Conservation (phyloP, 345 rosid genomes). For the Angophora floribunda region DNA sequence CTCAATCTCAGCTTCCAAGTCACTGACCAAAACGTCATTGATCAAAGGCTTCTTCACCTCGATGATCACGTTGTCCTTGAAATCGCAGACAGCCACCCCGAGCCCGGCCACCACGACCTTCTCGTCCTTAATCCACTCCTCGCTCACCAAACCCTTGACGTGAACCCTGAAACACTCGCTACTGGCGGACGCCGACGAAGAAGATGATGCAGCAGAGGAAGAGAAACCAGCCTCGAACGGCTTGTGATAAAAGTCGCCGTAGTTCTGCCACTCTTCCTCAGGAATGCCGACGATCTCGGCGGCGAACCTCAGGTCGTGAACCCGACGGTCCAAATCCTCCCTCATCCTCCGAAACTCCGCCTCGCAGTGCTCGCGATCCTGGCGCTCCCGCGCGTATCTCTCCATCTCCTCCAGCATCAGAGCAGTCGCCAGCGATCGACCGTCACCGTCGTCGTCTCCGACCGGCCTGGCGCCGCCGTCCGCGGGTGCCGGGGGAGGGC, state of each 20-base stretch:
- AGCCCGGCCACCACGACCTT: constrained; percentile 9
- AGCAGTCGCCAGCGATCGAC: constrained; percentile 2
- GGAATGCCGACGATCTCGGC: constrained; percentile 12
- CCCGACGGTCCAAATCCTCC: constrained; percentile 20
- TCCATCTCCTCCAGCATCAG: constrained; percentile 34
- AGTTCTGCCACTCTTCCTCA: constrained; percentile 7
- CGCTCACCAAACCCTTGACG: constrained; percentile 20
- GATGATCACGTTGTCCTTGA: constrained; percentile 10
- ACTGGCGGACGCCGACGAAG: neutral
- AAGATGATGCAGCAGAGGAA: neutral
- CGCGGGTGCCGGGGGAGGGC: neutral
- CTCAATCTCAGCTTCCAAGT: constrained; percentile 24
- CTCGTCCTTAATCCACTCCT: constrained; percentile 11
- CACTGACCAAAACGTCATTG: constrained; percentile 12
- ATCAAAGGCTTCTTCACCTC: constrained; percentile 18
- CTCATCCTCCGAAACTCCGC: constrained; percentile 6
- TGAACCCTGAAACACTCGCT: constrained; percentile 5
- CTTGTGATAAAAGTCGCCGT: constrained; percentile 19
- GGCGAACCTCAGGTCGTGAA: constrained; percentile 19
- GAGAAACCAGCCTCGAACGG: constrained; percentile 2
- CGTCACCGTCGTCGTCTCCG: neutral
- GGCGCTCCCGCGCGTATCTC: constrained; percentile 27
- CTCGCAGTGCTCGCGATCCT: constrained; percentile 27
- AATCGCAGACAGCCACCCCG: constrained; percentile 24
- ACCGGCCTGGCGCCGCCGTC: neutral